Conservation (phyloP, 1,284 basidiomycete species). For the Lentinula novae-zelandiae region DNA sequence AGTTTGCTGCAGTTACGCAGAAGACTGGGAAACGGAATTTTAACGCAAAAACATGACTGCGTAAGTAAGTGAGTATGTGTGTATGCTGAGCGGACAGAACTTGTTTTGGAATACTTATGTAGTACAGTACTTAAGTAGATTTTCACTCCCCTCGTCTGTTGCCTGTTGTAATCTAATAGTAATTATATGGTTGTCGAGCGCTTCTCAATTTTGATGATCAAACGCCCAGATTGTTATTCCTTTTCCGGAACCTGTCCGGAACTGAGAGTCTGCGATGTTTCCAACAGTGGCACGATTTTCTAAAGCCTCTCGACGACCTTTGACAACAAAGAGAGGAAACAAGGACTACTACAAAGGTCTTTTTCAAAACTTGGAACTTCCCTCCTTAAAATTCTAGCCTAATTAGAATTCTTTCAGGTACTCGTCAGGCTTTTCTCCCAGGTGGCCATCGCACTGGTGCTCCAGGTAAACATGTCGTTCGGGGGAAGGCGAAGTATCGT, state of each 20-base stretch:
- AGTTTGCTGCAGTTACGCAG: constrained; percentile 48
- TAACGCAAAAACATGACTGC: background rate
- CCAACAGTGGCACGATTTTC: constrained; percentile 63
- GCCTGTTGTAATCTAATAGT: no score
- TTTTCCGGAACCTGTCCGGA: background rate
- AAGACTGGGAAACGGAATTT: constrained; percentile 37
- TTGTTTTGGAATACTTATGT: background rate
- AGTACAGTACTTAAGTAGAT: background rate
- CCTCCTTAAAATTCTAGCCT: background rate
- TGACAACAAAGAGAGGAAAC: constrained; percentile 84
- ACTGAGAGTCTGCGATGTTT: constrained; percentile 45
- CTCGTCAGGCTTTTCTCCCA: constrained; percentile 75
- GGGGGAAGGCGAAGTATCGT: constrained; percentile 74
- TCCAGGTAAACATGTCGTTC: constrained; percentile 76
- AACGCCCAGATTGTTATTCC: no score
- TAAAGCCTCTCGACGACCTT: constrained; percentile 76
- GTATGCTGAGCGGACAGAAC: background rate
- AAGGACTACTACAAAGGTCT: constrained; percentile 93
- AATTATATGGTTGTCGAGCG: no score
- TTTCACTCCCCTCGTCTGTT: no score
- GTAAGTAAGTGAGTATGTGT: background rate
- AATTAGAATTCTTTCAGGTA: constrained; percentile 47
- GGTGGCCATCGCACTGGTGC: constrained; percentile 86
- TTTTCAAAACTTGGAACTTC: constrained; percentile 12
- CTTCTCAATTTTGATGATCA: no score